phyloP scores from a whole-genome alignment of 805 yeast species.

The Torulaspora microellipsoides region DNA sequence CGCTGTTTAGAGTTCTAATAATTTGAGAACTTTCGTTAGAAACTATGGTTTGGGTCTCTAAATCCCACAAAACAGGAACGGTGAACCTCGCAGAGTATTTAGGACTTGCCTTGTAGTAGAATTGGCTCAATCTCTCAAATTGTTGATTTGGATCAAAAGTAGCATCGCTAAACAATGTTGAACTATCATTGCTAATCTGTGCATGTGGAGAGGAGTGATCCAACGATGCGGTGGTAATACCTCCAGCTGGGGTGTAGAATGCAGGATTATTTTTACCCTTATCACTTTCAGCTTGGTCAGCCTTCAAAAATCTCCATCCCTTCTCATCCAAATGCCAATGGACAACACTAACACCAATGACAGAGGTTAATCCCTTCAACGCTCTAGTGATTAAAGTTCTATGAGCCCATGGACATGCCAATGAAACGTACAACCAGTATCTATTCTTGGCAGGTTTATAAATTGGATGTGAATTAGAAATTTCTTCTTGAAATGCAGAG shows the following conservation, averaged over 20 bases:
- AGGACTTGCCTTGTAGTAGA: constrained; percentile 72
- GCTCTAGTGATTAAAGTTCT: constrained; percentile 69
- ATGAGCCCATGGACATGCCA: constrained; percentile 96
- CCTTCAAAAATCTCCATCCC: constrained; percentile 74
- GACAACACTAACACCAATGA: constrained; percentile 70
- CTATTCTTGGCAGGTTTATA: constrained; percentile 74
- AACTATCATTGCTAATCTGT: constrained; percentile 17
- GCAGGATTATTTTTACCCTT: constrained; percentile 11
- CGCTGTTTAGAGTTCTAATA: constrained; percentile 75
- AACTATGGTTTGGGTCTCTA: constrained; percentile 74
- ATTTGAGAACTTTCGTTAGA: constrained; percentile 90
- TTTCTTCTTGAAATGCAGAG: constrained; percentile 58
- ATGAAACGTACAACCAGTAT: constrained; percentile 81
- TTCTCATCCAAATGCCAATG: constrained; percentile 85
- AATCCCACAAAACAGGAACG: constrained; percentile 93
- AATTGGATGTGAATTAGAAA: constrained; percentile 55
- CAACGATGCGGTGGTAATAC: constrained; percentile 11
- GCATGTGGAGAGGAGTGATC: constrained; percentile 15
- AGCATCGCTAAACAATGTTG: constrained; percentile 31
- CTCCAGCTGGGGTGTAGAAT: constrained; percentile 18
- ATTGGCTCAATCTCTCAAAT: constrained; percentile 54
- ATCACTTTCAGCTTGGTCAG: constrained; percentile 8
- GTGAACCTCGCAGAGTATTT: constrained; percentile 80
- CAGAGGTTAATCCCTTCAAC: constrained; percentile 63
- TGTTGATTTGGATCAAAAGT: constrained; percentile 60